Conservation (phyloP, 1,139 yeast species). For the Meyerozyma smithsonii region DNA sequence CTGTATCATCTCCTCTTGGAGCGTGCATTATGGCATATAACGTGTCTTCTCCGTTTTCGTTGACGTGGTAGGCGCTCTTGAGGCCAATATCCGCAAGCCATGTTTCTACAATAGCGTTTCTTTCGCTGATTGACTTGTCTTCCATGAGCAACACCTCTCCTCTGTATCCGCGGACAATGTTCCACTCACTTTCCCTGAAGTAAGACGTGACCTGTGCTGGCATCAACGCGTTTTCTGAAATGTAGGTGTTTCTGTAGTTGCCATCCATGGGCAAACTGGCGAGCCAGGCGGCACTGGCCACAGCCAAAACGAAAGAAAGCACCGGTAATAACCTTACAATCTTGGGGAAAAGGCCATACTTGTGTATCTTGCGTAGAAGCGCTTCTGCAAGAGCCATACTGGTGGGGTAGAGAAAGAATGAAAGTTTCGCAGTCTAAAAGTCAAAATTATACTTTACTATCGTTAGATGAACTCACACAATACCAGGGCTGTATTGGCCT, state of each 20-base stretch:
- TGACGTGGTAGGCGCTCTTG: slow-evolving; percentile 50
- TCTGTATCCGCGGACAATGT: slow-evolving; percentile 80
- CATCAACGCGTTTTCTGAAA: slow-evolving; percentile 93
- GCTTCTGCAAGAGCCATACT: slow-evolving; percentile 59
- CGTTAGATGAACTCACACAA: background rate
- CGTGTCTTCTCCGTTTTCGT: slow-evolving; percentile 35
- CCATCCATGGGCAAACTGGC: slow-evolving; percentile 75
- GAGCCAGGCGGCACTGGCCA: slow-evolving; percentile 65
- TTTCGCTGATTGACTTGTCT: slow-evolving; percentile 24
- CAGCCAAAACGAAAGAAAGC: slow-evolving; percentile 55
- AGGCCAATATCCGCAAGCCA: slow-evolving; percentile 77
- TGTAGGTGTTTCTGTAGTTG: slow-evolving; percentile 75
- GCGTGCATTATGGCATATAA: slow-evolving; percentile 86
- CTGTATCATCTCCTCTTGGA: slow-evolving; percentile 94
- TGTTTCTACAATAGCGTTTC: slow-evolving; percentile 42
- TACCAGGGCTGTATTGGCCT: slow-evolving; percentile 2
- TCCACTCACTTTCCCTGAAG: slow-evolving; percentile 94
- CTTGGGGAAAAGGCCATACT: slow-evolving; percentile 56
- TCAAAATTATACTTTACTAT: no score
- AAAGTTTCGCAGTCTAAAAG: slow-evolving; percentile 1
- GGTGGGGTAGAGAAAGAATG: background rate
- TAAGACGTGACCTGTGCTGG: slow-evolving; percentile 94
- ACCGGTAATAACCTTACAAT: slow-evolving; percentile 54
- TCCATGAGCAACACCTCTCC: slow-evolving; percentile 46
- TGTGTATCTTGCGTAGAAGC: slow-evolving; percentile 47